These are phyloP conservation scores for Neurospora pannonica DNA, from an alignment of 495 filamentous ascomycete species.

Conservation along the genomic window DNA sequence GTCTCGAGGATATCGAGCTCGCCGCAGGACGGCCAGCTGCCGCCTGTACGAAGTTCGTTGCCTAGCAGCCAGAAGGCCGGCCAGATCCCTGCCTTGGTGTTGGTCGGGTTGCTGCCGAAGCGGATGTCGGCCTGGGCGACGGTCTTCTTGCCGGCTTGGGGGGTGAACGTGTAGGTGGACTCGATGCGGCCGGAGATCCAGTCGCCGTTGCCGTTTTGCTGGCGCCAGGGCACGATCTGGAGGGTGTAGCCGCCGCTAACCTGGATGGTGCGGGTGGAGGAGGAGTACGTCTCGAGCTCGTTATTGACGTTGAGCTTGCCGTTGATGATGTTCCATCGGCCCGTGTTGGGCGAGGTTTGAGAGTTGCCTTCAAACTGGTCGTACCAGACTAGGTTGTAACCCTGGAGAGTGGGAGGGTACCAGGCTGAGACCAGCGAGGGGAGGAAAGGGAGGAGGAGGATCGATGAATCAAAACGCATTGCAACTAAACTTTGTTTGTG, in stretches of 20 bases:
- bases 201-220: conserved; percentile 15
- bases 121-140: conserved; percentile 34
- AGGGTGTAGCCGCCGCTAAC: conserved; percentile 33
- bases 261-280: conserved; percentile 28
- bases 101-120: conserved; percentile 28
- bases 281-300: conserved; percentile 35
- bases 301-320: conserved; percentile 30
- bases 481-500: background rate
- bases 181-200: conserved; percentile 45
- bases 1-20: conserved; percentile 45
- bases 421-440: conserved; percentile 17
- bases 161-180: conserved; percentile 35
- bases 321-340: conserved; percentile 35
- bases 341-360: conserved; percentile 19
- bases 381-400: conserved; percentile 27
- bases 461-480: conserved; percentile 12
- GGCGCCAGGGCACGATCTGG: conserved; percentile 34
- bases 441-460: conserved; percentile 7
- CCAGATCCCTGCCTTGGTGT: conserved; percentile 42
- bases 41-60: conserved; percentile 27
- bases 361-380: conserved; percentile 28
- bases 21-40: conserved; percentile 37
- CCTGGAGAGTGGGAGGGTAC: conserved; percentile 21
- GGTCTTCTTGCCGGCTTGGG: conserved; percentile 25
- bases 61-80: conserved; percentile 48